Conservation (phyloP, 2,329 filamentous ascomycete genomes). For the Lachnellula occidentalis region DNA sequence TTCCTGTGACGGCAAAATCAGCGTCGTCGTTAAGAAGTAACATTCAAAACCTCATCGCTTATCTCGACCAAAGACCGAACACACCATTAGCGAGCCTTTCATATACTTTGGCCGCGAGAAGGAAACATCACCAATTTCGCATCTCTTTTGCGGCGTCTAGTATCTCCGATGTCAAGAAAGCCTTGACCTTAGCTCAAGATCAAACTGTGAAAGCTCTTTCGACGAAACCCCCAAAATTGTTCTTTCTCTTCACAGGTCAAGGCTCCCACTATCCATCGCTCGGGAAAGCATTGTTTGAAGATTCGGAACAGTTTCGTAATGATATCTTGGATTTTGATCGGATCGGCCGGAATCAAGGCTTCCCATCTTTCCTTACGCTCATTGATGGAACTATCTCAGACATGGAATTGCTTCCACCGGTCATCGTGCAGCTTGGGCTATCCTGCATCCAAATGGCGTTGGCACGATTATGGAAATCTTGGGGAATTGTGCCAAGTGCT, state of each 20-base stretch:
- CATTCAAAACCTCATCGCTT: constrained; percentile 19
- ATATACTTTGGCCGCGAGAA: constrained; percentile 37
- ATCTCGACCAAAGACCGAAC: constrained; percentile 21
- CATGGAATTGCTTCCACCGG: constrained; percentile 41
- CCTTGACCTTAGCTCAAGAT: constrained; percentile 44
- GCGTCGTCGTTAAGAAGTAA: constrained; percentile 24
- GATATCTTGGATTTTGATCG: constrained; percentile 16
- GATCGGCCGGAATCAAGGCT: constrained; percentile 15
- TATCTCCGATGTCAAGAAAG: constrained; percentile 40
- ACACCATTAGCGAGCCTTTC: constrained; percentile 24
- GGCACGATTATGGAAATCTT: constrained; percentile 48
- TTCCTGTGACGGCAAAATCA: constrained; percentile 44
- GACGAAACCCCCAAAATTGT: constrained; percentile 9
- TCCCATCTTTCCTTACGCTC: constrained; percentile 28
- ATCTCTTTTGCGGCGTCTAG: constrained; percentile 42
- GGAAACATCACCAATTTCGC: constrained; percentile 54
- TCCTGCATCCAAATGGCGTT: constrained; percentile 51
- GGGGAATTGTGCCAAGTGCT: constrained; percentile 49
- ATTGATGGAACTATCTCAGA: constrained; percentile 39
- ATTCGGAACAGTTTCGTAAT: constrained; percentile 33
- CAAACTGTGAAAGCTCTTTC: constrained; percentile 34
- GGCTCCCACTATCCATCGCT: constrained; percentile 34
- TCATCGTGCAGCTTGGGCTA: constrained; percentile 48
- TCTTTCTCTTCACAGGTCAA: constrained; percentile 30
- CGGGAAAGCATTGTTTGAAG: constrained; percentile 18